These are phyloP conservation scores for Pseudogymnoascus sp. DNA, from an alignment of 2,329 filamentous ascomycete genomes.

Conservation along the genomic window DNA sequence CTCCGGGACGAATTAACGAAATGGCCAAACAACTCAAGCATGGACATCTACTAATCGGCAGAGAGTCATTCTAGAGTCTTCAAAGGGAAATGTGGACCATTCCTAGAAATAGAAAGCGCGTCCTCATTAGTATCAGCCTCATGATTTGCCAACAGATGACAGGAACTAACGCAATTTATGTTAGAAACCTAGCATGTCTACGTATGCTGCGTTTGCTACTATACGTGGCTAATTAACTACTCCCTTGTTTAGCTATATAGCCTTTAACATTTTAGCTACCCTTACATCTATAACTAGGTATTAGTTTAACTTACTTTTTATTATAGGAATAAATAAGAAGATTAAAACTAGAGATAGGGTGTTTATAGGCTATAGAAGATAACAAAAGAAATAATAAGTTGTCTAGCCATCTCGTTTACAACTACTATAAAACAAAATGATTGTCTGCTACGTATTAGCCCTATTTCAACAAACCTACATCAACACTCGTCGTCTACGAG, in stretches of 20 bases:
- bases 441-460: too few species aligned
- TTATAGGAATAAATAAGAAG: too few species aligned
- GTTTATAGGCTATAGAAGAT: too few species aligned
- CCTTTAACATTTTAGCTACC: background rate
- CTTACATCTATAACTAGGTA: background rate
- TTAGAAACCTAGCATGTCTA: too few species aligned
- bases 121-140: constrained; percentile 50
- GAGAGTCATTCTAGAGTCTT: constrained; percentile 28
- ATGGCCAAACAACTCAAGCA: constrained; percentile 54
- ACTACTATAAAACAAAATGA: too few species aligned
- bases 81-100: constrained; percentile 25
- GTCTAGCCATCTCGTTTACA: too few species aligned
- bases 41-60: constrained; percentile 47
- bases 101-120: constrained; percentile 47
- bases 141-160: constrained; percentile 64
- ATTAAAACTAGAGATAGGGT: too few species aligned
- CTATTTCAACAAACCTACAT: too few species aligned
- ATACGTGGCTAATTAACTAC: background rate
- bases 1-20: constrained; percentile 52
- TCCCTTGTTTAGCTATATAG: background rate
- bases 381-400: too few species aligned
- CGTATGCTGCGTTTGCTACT: too few species aligned
- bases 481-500: too few species aligned
- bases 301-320: background rate
- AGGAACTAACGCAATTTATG: constrained; percentile 29